A percentile compares a stretch with the other conserved stretches of the same genome.
phyloP scores from a whole-genome alignment of 148 eudicot species.

The Rhododendron kiyosumense region DNA sequence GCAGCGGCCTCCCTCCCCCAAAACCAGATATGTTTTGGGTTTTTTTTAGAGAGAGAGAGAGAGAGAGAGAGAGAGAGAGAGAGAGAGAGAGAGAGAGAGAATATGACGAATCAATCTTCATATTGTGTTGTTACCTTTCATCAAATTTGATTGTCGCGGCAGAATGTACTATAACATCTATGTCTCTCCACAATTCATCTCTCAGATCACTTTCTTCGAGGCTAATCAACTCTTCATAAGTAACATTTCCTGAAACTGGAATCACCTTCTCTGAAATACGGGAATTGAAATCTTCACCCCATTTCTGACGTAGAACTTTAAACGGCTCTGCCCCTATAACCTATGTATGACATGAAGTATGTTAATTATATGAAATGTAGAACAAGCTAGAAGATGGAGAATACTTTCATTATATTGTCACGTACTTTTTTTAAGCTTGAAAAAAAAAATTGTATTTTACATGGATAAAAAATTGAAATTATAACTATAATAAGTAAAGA shows the following conservation, averaged over 20 bases:
- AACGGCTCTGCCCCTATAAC: conserved; percentile 35
- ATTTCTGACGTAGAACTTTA: conserved; percentile 27
- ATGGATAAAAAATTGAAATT: too few relatives aligned
- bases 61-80: too few relatives aligned
- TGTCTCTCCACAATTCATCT: background rate
- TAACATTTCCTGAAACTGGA: conserved; percentile 36
- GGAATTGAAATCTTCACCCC: conserved; percentile 22
- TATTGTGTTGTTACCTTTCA: conserved; percentile 35
- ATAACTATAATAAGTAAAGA: too few relatives aligned
- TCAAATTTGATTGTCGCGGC: conserved; percentile 35
- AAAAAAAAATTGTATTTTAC: too few relatives aligned
- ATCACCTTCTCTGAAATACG: conserved; percentile 25
- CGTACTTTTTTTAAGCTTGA: too few relatives aligned
- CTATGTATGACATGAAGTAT: background rate
- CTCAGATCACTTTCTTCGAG: background rate
- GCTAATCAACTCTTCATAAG: conserved; percentile 21
- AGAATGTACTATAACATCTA: conserved; percentile 24
- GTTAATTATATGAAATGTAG: background rate
- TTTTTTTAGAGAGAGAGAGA: too few relatives aligned
- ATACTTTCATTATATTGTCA: too few relatives aligned
- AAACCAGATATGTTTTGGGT: too few relatives aligned
- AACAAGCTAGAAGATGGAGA: too few relatives aligned
- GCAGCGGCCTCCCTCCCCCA: too few relatives aligned
- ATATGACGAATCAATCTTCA: too few relatives aligned
- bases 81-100: too few relatives aligned